Evolutionary conservation across 164 flowering plant genomes (phyloP).

Genomic region (Chimonanthus salicifolius): DNA sequence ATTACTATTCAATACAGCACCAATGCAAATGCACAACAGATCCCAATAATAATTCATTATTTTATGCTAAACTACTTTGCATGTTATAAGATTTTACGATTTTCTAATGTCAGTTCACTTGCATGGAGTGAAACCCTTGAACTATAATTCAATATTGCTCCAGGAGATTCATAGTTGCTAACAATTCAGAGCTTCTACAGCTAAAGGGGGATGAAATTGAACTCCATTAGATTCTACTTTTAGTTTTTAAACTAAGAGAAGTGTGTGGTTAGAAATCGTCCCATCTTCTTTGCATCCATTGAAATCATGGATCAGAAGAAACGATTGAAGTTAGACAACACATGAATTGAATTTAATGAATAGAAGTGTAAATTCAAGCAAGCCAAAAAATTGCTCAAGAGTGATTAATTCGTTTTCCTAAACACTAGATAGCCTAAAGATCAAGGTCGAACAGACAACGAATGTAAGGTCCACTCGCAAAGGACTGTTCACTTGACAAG

Average conservation of each 20-base stretch:
- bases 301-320: too few species aligned
- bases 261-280: too few species aligned
- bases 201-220: not conserved
- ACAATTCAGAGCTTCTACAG: not conserved
- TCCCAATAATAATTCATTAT: not conserved
- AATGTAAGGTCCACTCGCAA: not conserved
- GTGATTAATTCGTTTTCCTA: not conserved
- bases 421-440: not conserved
- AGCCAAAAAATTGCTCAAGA: not conserved
- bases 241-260: too few species aligned
- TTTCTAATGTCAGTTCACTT: not conserved
- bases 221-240: too few species aligned
- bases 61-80: not conserved
- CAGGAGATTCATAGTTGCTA: not conserved
- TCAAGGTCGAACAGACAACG: slow-evolving; percentile 15
- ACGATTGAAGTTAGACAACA: not conserved
- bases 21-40: not conserved
- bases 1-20: too few species aligned
- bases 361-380: not conserved
- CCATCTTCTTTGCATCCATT: too few species aligned
- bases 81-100: not conserved
- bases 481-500: slow-evolving; percentile 9
- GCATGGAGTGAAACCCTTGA: not conserved
- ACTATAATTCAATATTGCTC: not conserved
- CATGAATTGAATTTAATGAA: not conserved